A percentile compares a stretch with the other conserved stretches of the same genome.
These are phyloP conservation scores for Verbena officinalis DNA, from an alignment of 257 asterid species.

Conservation along the genomic window DNA sequence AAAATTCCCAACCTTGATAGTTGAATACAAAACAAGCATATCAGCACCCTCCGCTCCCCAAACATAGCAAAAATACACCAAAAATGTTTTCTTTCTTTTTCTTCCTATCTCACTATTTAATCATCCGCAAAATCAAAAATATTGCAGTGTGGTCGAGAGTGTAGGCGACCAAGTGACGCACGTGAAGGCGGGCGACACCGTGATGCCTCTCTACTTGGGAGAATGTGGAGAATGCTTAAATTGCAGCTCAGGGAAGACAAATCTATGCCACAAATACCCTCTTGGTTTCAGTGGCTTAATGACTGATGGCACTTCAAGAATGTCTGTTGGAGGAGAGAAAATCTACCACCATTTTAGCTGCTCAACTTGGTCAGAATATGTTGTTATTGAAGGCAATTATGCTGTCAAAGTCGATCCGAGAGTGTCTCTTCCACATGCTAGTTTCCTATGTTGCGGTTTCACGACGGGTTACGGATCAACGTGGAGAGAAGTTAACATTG, in stretches of 20 bases:
- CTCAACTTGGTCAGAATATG: conserved; percentile 81
- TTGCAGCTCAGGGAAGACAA: conserved; percentile 55
- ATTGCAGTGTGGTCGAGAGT: conserved; percentile 60
- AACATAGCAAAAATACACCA: too few species aligned
- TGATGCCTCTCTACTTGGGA: conserved; percentile 66
- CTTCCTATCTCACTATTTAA: too few species aligned
- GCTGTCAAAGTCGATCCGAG: conserved; percentile 66
- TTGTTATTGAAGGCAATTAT: conserved; percentile 54
- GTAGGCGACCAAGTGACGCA: conserved; percentile 55
- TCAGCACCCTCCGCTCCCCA: too few species aligned
- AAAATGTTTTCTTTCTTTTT: conserved; percentile 7
- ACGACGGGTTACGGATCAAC: conserved; percentile 74
- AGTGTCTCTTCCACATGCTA: conserved; percentile 59
- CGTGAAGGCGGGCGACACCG: conserved; percentile 61
- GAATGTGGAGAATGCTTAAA: conserved; percentile 72
- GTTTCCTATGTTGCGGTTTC: conserved; percentile 81
- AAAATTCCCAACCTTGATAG: too few species aligned
- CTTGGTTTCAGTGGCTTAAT: conserved; percentile 45
- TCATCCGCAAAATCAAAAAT: not conserved
- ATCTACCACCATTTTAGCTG: conserved; percentile 66
- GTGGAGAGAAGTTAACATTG: conserved; percentile 47
- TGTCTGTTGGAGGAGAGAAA: conserved; percentile 53
- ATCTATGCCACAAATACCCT: conserved; percentile 61
- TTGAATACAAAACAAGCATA: too few species aligned
- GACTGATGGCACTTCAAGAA: conserved; percentile 69